Base-by-base conservation (phyloP, 441 rosid species). In the Pelargonium cotyledonis region DNA sequence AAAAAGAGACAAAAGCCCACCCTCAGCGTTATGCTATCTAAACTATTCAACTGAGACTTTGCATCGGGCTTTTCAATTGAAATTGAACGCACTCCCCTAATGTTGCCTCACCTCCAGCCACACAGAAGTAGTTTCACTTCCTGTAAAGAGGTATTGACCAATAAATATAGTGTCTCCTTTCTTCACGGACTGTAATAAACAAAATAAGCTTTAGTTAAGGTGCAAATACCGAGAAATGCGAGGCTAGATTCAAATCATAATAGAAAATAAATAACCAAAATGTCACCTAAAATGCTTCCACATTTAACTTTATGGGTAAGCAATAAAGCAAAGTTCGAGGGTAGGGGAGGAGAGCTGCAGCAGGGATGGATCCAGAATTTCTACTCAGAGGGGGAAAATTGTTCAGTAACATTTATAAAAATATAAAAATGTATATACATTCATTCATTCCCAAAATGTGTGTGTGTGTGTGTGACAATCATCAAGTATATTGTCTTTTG, bases 111-210 rank as follows among this genome's bases (percentile, higher is more conserved):
- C 90, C 90, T 84, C 88, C 68, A 84, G 74, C 88, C 83, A 82
- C 35, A 86, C 88, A 5, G 89, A 84, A 64, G 90, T 84, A 58
- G 85, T 84, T 80, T 86, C 90, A 64, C 73, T 81, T 78, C 88
- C 90, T 1, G 90, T 84, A 77, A 84, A 86, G 67, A 86, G 79
- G 53, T 86, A 86, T 78, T 86, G 86, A 61, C 86, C 90, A 23
- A 86, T 82, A 72, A 84, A 86, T 67, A 86, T 84, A 15, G 83
- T 81, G 65, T 86, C 90, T 43, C 86, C 88, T 77, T 78, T 70
- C 77, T 84, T 84, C 80, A 86, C 90, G 12, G 83, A 83, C 90
- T 82, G 81, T 77, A 82, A 76, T 26, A 62, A 68, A 60, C 70
- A 66, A 58, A 64, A 60, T 57, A 55, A 78, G 65, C 26, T 77